phyloP scores from a whole-genome alignment of 2,329 filamentous ascomycete species.

The Stemphylium vesicarium region DNA sequence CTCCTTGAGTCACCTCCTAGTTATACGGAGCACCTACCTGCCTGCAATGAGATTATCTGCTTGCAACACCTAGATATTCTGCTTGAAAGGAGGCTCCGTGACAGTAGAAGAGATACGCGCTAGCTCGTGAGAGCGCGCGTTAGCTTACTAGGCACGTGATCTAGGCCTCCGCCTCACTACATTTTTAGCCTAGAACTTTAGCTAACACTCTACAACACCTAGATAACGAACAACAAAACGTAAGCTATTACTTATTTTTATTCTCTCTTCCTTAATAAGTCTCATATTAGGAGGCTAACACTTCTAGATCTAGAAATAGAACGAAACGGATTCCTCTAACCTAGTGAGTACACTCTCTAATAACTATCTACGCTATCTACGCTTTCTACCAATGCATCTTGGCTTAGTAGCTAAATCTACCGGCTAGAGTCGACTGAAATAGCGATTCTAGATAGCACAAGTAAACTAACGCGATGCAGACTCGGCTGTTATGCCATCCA shows the following conservation, averaged over 20 bases:
- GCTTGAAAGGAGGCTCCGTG: too few relatives aligned
- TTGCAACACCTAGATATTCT: too few relatives aligned
- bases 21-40: too few relatives aligned
- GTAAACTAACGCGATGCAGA: conserved; percentile 8
- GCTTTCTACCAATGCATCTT: neutral
- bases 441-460: neutral
- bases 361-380: neutral
- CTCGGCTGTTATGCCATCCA: conserved; percentile 31
- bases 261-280: too few relatives aligned
- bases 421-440: too few relatives aligned
- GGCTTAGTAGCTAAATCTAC: too few relatives aligned
- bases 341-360: neutral
- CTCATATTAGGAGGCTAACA: neutral
- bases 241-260: neutral
- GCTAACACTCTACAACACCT: conserved; percentile 12
- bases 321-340: too few relatives aligned
- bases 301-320: neutral
- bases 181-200: neutral
- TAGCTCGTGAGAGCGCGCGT: too few relatives aligned
- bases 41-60: too few relatives aligned
- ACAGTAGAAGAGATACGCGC: too few relatives aligned
- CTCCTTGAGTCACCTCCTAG: too few relatives aligned
- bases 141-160: too few relatives aligned
- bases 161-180: neutral
- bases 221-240: neutral